Percentiles rank a stretch among this genome's conserved stretches.
Evolutionary conservation across 805 yeast genomes (phyloP).

Genomic region (Sugiyamaella qingdaonensis): DNA sequence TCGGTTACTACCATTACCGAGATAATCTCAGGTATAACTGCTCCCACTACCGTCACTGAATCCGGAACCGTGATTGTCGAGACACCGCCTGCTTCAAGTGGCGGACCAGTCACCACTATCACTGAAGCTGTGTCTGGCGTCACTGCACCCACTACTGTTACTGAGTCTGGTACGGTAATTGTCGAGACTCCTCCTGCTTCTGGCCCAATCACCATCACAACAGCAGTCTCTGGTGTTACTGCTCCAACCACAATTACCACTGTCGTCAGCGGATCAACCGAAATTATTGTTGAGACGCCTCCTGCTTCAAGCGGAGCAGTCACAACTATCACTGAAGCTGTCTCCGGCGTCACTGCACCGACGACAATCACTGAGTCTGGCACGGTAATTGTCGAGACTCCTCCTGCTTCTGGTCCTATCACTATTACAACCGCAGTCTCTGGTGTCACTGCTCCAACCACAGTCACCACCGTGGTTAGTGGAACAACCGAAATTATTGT

Average conservation of each 20-base stretch:
- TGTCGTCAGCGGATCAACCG: neutral
- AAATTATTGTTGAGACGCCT: constrained; percentile 3
- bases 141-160: constrained; percentile 1
- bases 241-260: constrained; percentile 1
- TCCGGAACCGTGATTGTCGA: constrained; percentile 1
- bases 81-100: constrained; percentile 1
- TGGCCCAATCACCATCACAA: constrained; percentile 4
- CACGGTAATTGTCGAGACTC: neutral
- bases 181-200: constrained; percentile 8
- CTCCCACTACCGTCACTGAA: neutral
- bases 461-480: constrained; percentile 4
- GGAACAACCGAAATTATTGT: neutral
- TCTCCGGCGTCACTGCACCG: constrained; percentile 2
- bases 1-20: constrained; percentile 1
- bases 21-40: neutral
- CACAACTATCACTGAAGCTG: neutral
- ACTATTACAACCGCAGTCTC: constrained; percentile 4
- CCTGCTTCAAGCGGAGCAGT: neutral
- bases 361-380: neutral
- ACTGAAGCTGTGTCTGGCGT: constrained; percentile 3
- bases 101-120: neutral
- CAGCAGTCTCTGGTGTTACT: constrained; percentile 4
- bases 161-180: neutral
- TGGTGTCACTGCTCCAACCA: constrained; percentile 10
- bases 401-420: constrained; percentile 4